Evolutionary conservation across 352 stramenopile genomes (phyloP).

Genomic region (Peronosclerospora sorghi): DNA sequence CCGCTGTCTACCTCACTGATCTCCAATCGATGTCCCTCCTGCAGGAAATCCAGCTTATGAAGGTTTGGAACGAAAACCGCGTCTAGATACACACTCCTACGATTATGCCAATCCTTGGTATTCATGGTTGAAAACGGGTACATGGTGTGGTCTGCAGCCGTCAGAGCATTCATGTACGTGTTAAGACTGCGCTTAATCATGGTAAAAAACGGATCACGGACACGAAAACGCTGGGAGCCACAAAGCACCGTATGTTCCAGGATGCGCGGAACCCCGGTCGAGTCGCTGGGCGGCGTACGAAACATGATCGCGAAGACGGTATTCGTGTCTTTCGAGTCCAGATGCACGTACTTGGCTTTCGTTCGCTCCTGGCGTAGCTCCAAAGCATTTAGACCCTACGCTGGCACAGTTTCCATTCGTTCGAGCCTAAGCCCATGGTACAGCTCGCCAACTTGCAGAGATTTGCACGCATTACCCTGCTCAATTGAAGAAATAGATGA

Average conservation of each 20-base stretch:
- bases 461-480: conserved; percentile 42
- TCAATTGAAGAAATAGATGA: conserved; percentile 7
- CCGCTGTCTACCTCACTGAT: conserved; percentile 26
- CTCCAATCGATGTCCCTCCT: conserved; percentile 71
- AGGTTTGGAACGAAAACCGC: conserved; percentile 93
- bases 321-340: conserved; percentile 75
- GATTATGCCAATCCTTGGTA: conserved; percentile 95
- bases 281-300: conserved; percentile 92
- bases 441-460: conserved; percentile 44
- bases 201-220: conserved; percentile 99
- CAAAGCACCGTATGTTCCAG: conserved; percentile 94
- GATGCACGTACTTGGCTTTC: conserved; percentile 66
- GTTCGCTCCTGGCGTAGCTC: conserved; percentile 68
- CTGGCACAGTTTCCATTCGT: conserved; percentile 49
- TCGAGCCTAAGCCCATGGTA: conserved; percentile 71
- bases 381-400: conserved; percentile 74
- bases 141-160: conserved; percentile 96
- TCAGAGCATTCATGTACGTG: conserved; percentile 99
- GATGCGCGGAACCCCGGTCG: conserved; percentile 96
- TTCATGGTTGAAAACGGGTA: conserved; percentile 98
- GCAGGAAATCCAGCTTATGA: conserved; percentile 55
- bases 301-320: conserved; percentile 94
- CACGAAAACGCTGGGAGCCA: conserved; percentile 92
- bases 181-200: conserved; percentile 97
- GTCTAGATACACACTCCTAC: conserved; percentile 96